These are phyloP conservation scores for Aspergillus candidus DNA, from an alignment of 2,329 filamentous ascomycete species.

Conservation along the genomic window DNA sequence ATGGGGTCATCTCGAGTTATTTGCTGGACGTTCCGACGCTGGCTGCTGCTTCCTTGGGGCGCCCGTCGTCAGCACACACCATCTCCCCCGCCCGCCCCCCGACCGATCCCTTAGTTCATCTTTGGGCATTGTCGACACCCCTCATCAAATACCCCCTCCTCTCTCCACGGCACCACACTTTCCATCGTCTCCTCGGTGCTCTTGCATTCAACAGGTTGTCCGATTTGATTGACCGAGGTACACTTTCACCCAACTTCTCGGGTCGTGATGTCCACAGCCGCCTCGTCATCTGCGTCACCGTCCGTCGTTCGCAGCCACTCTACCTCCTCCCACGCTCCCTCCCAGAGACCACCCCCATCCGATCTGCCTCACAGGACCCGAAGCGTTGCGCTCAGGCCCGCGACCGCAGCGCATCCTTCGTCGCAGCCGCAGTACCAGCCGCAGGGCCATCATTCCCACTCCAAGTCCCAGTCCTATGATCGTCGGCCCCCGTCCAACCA, in stretches of 20 bases:
- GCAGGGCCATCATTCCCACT: conserved; percentile 28
- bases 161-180: background rate
- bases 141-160: conserved; percentile 4
- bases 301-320: conserved; percentile 47
- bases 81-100: conserved; percentile 17
- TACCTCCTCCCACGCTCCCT: conserved; percentile 40
- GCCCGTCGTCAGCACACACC: conserved; percentile 17
- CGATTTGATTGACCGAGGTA: conserved; percentile 9
- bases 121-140: conserved; percentile 10
- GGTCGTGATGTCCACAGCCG: conserved; percentile 41
- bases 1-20: conserved; percentile 13
- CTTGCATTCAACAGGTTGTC: conserved; percentile 1
- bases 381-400: conserved; percentile 40
- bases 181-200: too few relatives aligned
- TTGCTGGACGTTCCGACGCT: conserved; percentile 11
- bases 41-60: conserved; percentile 13
- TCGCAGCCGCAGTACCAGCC: conserved; percentile 27
- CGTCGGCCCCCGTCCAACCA: conserved; percentile 43
- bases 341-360: conserved; percentile 35
- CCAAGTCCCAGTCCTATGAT: conserved; percentile 39
- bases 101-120: conserved; percentile 14
- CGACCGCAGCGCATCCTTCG: conserved; percentile 32
- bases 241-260: conserved; percentile 3
- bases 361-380: conserved; percentile 43
- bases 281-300: conserved; percentile 40